Base-by-base conservation (phyloP, 306 rosid genomes). In the Lablab purpureus region DNA sequence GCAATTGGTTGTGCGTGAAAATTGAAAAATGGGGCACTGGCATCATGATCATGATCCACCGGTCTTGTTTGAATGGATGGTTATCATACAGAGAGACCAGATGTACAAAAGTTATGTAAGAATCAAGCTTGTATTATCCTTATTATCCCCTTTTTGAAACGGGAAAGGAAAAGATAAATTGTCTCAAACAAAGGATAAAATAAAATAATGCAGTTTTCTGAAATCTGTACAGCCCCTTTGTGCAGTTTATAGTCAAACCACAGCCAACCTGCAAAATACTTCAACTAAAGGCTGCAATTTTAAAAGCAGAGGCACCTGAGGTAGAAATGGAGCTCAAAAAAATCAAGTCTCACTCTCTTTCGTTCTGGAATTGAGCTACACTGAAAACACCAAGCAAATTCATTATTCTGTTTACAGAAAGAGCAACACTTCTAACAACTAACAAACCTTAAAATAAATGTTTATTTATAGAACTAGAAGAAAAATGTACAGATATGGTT, bases 51-150 rank as follows among this genome's bases (percentile, higher is more conserved):
- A 46, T 28, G 58, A 67, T 21, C 41, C 54, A 37, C 54, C 28
- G 51, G 15, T 37, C 67, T 54, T 67, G 75, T 66, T 73, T 83
- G 69, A 77, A 55, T 68, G 63, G 45, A 27, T 58, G 76, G 73
- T 25, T 49, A 49, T 59, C 3, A 5, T 58, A 23, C 64, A 3
- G 54, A 28, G 47, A 28, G 54, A 54, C 17, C 17, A 18, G 21
- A n/a, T 81, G 74, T 78, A 82, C 40, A 54, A 54, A 47, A 70
- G 86, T 74, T 71, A 25, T 82, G 81, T 60, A 81, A 67, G 73
- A 69, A 49, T 56, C 51, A 73, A 41, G 59, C 23, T 22, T 63
- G 12, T 27, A 45, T 23, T 49, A 47, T 12, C 10, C 41, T 34
- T 32, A 32, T 32, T 0, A 32, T 32, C 36, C 67, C 67, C 13